Conservation (phyloP, 495 filamentous ascomycete genomes). For the Penicillium silybi region DNA sequence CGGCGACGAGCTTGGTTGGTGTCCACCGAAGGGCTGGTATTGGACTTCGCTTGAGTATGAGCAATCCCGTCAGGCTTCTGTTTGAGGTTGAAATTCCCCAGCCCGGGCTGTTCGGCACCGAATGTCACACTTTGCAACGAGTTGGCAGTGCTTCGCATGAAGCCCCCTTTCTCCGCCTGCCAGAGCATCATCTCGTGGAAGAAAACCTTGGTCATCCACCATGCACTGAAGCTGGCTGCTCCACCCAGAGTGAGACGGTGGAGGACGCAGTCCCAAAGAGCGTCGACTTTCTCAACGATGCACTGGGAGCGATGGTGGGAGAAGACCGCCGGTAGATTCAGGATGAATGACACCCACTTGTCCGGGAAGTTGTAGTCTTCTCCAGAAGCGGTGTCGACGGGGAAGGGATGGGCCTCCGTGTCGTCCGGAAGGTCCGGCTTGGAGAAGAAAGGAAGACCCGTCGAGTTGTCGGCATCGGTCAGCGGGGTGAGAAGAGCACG, state of each 20-base stretch:
- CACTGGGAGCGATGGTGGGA: constrained; percentile 62
- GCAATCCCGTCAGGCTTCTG: constrained; percentile 9
- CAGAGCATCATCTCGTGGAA: constrained; percentile 94
- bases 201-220: constrained; percentile 98
- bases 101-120: constrained; percentile 22
- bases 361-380: constrained; percentile 68
- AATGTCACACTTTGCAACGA: constrained; percentile 41
- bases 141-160: constrained; percentile 61
- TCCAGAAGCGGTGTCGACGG: constrained; percentile 32
- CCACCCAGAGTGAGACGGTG: constrained; percentile 64
- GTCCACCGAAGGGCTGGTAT: constrained; percentile 4
- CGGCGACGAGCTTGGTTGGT: constrained; percentile 9
- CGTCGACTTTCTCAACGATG: constrained; percentile 42
- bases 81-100: constrained; percentile 24
- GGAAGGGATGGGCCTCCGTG: constrained; percentile 30
- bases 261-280: constrained; percentile 44
- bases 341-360: constrained; percentile 79
- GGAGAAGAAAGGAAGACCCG: constrained; percentile 34
- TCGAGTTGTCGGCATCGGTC: constrained; percentile 29
- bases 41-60: constrained; percentile 8
- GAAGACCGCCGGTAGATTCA: constrained; percentile 70
- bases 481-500: constrained; percentile 58
- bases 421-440: constrained; percentile 43
- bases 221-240: constrained; percentile 83
- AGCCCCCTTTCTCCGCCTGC: constrained; percentile 88